Percentiles rank a stretch among this genome's conserved stretches.
These are phyloP conservation scores for Carex scoparia DNA, from an alignment of 176 grass and related monocot genomes.

Conservation along the genomic window DNA sequence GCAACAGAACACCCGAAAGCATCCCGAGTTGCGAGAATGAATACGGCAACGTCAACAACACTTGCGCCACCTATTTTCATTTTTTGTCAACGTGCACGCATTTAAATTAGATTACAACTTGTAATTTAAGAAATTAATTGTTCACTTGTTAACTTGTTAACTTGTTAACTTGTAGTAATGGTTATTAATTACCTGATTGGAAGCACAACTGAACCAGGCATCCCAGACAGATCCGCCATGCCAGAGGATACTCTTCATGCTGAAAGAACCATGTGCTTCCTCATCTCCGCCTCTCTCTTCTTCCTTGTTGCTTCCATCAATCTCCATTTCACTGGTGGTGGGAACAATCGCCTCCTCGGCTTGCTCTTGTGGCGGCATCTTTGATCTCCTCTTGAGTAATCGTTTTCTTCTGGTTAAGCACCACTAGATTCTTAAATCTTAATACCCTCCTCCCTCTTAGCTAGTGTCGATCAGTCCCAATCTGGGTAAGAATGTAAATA, in stretches of 20 bases:
- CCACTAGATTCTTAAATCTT: background rate
- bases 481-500: constrained; percentile 6
- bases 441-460: background rate
- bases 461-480: background rate
- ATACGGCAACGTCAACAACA: constrained; percentile 42
- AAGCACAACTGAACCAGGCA: constrained; percentile 52
- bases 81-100: background rate
- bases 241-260: constrained; percentile 40
- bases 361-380: constrained; percentile 33
- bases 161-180: no score
- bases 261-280: background rate
- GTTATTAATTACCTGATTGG: constrained; percentile 25
- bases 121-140: background rate
- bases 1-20: constrained; percentile 31
- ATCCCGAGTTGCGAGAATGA: constrained; percentile 44
- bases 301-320: constrained; percentile 11
- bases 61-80: constrained; percentile 37
- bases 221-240: constrained; percentile 46
- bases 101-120: background rate
- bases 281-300: background rate
- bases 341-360: constrained; percentile 26
- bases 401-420: background rate
- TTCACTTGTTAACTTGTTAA: no score
- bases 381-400: background rate
- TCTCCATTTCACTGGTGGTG: background rate